phyloP scores from a whole-genome alignment of 1,139 yeast genomes.

The Saccharomyces hybrid region DNA sequence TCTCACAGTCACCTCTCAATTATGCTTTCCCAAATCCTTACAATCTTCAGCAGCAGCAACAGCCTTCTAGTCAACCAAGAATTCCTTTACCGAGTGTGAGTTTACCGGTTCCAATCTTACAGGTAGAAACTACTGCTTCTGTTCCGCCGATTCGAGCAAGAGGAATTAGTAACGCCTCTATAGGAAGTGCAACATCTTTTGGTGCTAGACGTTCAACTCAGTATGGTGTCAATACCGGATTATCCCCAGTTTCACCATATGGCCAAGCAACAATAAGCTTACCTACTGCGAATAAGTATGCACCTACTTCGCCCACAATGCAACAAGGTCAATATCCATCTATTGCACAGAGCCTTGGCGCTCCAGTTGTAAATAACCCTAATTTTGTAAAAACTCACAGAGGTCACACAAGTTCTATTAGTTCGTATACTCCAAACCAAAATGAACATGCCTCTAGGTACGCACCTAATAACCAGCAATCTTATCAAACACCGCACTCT shows the following conservation, averaged over 20 bases:
- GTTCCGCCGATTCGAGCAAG: slow-evolving; percentile 13
- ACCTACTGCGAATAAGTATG: not conserved
- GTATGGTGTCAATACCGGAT: not conserved
- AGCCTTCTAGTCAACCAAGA: slow-evolving; percentile 2
- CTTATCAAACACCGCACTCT: slow-evolving; percentile 13
- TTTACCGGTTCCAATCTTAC: slow-evolving; percentile 4
- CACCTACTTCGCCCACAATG: not conserved
- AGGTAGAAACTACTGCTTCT: not conserved
- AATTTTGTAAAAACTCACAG: not conserved
- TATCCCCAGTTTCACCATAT: not conserved
- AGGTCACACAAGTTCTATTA: slow-evolving; percentile 22
- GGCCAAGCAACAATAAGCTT: not conserved
- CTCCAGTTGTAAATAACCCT: slow-evolving; percentile 3
- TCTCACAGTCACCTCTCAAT: not conserved
- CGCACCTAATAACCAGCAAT: slow-evolving; percentile 36
- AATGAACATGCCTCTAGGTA: slow-evolving; percentile 30
- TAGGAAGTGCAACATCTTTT: slow-evolving; percentile 10
- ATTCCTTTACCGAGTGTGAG: not conserved
- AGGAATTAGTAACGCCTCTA: slow-evolving; percentile 22
- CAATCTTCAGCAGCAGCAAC: not conserved
- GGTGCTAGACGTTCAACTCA: slow-evolving; percentile 2
- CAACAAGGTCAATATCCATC: slow-evolving; percentile 3
- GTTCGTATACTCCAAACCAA: slow-evolving; percentile 28
- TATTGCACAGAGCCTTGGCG: not conserved
- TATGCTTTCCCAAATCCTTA: slow-evolving; percentile 4